These are phyloP conservation scores for Odontarrhena argentea DNA, from an alignment of 345 rosid species.

Conservation along the genomic window DNA sequence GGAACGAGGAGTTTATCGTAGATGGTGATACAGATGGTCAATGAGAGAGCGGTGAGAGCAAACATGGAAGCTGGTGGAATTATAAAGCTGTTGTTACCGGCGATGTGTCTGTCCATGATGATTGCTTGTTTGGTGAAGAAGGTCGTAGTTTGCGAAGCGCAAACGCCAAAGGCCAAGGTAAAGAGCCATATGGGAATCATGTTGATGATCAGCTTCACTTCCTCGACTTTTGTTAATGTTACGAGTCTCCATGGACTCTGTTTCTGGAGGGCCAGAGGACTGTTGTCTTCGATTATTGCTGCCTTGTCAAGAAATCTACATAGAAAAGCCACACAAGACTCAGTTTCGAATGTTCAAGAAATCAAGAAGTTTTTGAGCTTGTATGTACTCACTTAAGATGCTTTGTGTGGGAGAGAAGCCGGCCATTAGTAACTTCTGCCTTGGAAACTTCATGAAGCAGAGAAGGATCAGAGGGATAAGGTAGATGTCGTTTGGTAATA, in stretches of 20 bases:
- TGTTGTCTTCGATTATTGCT: conserved; percentile 54
- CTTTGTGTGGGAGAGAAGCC: conserved; percentile 68
- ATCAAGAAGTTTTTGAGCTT: background rate
- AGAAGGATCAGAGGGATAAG: conserved; percentile 56
- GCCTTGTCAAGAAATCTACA: conserved; percentile 89
- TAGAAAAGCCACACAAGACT: conserved; percentile 2
- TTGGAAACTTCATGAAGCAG: conserved; percentile 55
- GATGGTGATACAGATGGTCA: conserved; percentile 43
- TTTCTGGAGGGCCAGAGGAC: conserved; percentile 40
- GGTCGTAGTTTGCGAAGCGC: conserved; percentile 72
- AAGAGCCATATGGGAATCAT: conserved; percentile 84
- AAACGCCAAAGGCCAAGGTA: conserved; percentile 67
- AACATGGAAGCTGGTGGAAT: conserved; percentile 54
- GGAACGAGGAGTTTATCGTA: conserved; percentile 59
- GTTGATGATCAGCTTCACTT: conserved; percentile 76
- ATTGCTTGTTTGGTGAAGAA: conserved; percentile 88
- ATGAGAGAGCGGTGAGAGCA: conserved; percentile 44
- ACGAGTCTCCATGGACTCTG: conserved; percentile 72
- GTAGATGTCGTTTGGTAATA: conserved; percentile 62
- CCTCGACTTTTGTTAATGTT: conserved; percentile 85
- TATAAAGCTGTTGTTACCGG: conserved; percentile 32
- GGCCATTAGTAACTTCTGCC: conserved; percentile 41
- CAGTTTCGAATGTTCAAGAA: background rate
- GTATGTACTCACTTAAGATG: conserved; percentile 61
- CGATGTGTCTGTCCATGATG: conserved; percentile 55